These are phyloP conservation scores for Trichoderma erinaceum DNA, from an alignment of 495 filamentous ascomycete species.

Conservation along the genomic window DNA sequence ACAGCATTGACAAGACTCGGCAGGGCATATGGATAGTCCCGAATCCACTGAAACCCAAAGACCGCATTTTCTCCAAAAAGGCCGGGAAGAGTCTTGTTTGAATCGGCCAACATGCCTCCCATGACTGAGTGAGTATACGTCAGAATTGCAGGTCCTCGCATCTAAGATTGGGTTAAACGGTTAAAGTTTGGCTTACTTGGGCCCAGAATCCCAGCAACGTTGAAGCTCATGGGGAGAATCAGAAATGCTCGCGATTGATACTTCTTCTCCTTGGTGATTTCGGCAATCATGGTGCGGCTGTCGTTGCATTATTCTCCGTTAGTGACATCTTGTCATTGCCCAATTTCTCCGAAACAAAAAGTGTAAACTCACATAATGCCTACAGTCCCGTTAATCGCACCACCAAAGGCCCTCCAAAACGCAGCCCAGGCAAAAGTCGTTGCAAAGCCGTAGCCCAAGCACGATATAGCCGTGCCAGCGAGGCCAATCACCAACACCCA, in stretches of 20 bases:
- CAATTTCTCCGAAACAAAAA: background rate
- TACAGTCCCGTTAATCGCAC: slow-evolving; percentile 16
- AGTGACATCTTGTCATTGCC: background rate
- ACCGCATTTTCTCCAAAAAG: slow-evolving; percentile 53
- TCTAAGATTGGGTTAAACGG: background rate
- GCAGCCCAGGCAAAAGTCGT: slow-evolving; percentile 4
- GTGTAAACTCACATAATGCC: slow-evolving; percentile 14
- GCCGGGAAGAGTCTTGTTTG: slow-evolving; percentile 54
- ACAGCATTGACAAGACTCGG: slow-evolving; percentile 60
- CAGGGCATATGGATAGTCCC: slow-evolving; percentile 58
- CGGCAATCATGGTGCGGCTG: slow-evolving; percentile 73
- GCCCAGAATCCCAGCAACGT: slow-evolving; percentile 68
- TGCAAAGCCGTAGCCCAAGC: slow-evolving; percentile 17
- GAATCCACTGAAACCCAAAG: slow-evolving; percentile 40
- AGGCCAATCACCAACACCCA: slow-evolving; percentile 72
- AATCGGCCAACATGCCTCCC: slow-evolving; percentile 69
- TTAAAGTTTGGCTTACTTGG: slow-evolving; percentile 29
- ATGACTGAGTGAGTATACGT: slow-evolving; percentile 23
- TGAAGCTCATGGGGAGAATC: slow-evolving; percentile 76
- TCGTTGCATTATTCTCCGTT: background rate
- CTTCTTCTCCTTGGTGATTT: slow-evolving; percentile 56
- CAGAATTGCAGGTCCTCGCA: background rate
- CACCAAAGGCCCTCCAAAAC: slow-evolving; percentile 13
- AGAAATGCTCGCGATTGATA: slow-evolving; percentile 73
- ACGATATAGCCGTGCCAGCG: slow-evolving; percentile 49